These are phyloP conservation scores for Berberis thunbergii DNA, from an alignment of 164 flowering plant species.

Conservation along the genomic window DNA sequence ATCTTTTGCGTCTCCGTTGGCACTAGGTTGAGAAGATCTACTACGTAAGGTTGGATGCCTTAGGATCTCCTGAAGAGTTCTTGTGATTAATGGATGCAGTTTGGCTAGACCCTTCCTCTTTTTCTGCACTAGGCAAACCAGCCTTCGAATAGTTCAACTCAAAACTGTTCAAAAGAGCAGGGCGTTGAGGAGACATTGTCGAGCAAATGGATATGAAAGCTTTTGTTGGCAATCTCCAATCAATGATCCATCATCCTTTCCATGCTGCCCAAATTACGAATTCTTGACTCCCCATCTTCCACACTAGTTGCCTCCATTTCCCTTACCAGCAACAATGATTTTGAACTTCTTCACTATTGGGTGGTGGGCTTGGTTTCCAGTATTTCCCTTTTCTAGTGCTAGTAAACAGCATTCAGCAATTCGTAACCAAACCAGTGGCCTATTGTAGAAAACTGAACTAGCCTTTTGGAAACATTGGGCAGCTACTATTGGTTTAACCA, in stretches of 20 bases:
- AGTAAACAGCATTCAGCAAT: slow-evolving; percentile 88
- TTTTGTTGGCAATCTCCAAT: slow-evolving; percentile 31
- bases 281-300: slow-evolving; percentile 36
- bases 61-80: slow-evolving; percentile 29
- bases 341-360: slow-evolving; percentile 29
- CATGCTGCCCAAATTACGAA: slow-evolving; percentile 17
- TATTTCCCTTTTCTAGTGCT: slow-evolving; percentile 70
- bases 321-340: slow-evolving; percentile 64
- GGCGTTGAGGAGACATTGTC: slow-evolving; percentile 71
- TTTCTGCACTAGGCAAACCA: slow-evolving; percentile 17
- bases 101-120: slow-evolving; percentile 31
- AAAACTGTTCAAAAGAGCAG: slow-evolving; percentile 11
- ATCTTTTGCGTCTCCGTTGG: slow-evolving; percentile 78
- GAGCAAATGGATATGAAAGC: slow-evolving; percentile 68
- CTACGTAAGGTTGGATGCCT: slow-evolving; percentile 21
- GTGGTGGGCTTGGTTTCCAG: slow-evolving; percentile 18
- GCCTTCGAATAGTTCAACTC: slow-evolving; percentile 17
- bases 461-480: slow-evolving; percentile 81
- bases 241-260: slow-evolving; percentile 21
- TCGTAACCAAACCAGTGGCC: slow-evolving; percentile 83
- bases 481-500: slow-evolving; percentile 79
- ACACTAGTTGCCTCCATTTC: slow-evolving; percentile 77
- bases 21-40: slow-evolving; percentile 28
- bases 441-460: slow-evolving; percentile 46
- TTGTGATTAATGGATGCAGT: slow-evolving; percentile 27